Evolutionary conservation across 192 early-diverging fungal species (phyloP), one percentile per base, ranked within the genome.

Genomic region (Mortierella antarctica): DNA sequence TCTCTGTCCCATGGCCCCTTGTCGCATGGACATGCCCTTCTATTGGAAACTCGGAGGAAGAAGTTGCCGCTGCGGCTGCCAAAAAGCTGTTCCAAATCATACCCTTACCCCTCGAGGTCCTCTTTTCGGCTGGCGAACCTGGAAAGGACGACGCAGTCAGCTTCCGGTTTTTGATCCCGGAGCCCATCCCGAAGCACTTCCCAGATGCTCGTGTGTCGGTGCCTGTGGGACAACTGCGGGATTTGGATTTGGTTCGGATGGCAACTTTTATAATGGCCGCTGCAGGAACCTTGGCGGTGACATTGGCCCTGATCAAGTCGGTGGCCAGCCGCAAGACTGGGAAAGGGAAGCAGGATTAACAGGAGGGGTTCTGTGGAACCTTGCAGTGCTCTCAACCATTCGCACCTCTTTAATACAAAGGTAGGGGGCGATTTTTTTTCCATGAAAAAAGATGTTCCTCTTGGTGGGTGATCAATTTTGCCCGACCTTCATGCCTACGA

Each of bases 21-120:
- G 77, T 80, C 15, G 70, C 70, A 39, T 80, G 77, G 77, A 56
- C 49, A 21, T 80, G 77, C 14, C 65, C 77, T 4, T 39, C 45
- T 6, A 23, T 45, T 20, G 7, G 56, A 1, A 50, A 41, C 5
- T 44, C 31, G 17, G 66, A 62, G 47, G 62, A 63, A 5, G 11
- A 53, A 39, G 23, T 53, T 6, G 53, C 65, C 2, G 53, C 60
- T 10, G 21, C 49, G 1, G 68, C 56, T 4, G 68, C 40, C 62
- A 80, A 69, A 53, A 80, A 72, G 20, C 53, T 80, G 18, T 80
- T 80, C 65, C 52, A 80, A 7, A 72, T 80, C 20, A 52, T 70
- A 18, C 21, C 65, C 4, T 50, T 80, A 6, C 77, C 77, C 10
- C 39, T 73, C 31, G 65, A 44, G 14, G 21, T 73, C 1, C 48